A percentile compares a stretch with the other conserved stretches of the same genome.
Conservation (phyloP, 2,329 filamentous ascomycete species). For the Cladosporium velox region DNA sequence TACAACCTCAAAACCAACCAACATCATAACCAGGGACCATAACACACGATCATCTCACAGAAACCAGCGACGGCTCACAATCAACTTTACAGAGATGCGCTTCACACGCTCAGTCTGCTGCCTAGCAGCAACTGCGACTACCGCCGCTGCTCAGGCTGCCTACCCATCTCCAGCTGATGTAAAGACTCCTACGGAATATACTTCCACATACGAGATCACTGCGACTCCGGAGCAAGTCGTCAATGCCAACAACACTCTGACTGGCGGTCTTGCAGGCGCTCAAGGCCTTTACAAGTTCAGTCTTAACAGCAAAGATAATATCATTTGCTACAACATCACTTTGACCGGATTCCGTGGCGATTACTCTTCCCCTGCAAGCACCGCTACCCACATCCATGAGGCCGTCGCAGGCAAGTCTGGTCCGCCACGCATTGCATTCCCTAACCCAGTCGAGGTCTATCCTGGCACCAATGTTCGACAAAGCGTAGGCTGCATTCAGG, state of each 20-base stretch:
- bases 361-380: conserved; percentile 53
- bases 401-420: conserved; percentile 49
- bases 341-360: conserved; percentile 52
- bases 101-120: not conserved
- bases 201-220: conserved; percentile 51
- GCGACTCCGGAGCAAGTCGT: conserved; percentile 56
- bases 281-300: conserved; percentile 55
- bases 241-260: conserved; percentile 40
- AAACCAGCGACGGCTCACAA: not conserved
- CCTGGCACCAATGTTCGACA: conserved; percentile 39
- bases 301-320: conserved; percentile 51
- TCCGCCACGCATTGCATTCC: conserved; percentile 56
- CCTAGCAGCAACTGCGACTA: conserved; percentile 1
- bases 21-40: not conserved
- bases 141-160: conserved; percentile 10
- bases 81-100: not conserved
- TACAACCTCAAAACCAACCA: not conserved
- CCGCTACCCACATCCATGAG: conserved; percentile 61
- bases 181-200: conserved; percentile 40
- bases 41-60: not conserved
- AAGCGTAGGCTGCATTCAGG: conserved; percentile 47
- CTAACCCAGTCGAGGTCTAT: conserved; percentile 46
- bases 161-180: conserved; percentile 27
- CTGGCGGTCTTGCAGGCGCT: conserved; percentile 40
- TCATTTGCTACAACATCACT: conserved; percentile 43